Base-by-base conservation (phyloP, 1,284 basidiomycete species). In the Thecaphora thlaspeos region DNA sequence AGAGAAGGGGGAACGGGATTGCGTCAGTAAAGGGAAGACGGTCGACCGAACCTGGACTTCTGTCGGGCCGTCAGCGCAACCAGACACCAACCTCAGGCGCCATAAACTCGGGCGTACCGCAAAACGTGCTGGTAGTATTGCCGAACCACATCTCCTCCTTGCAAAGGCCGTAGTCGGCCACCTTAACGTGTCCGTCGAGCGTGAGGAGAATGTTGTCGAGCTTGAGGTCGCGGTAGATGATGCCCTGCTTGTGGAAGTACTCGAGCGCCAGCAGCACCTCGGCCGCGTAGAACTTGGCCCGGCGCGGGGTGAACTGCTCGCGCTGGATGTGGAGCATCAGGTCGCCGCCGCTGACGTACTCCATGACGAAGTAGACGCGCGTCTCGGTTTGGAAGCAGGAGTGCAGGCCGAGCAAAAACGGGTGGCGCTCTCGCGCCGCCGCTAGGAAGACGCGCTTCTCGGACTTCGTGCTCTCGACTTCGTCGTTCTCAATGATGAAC, bases 381-480 rank as follows among this genome's bases (percentile, higher is more conserved):
- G 95, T 98, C 80, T 98, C 94, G 7, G 95, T 98, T 81, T 99
- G 95, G 87, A 99, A 99, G 83, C 95, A 98, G 17, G 94, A 98
- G 79, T 98, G 95, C 44, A 98, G 81, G 15, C 90, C 90, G 56
- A 99, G 87, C 45, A 99, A 82, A 85, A 99, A 99, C 0, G 95
- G 95, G 81, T 99, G 95, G 11, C 91, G 86, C 79, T 98, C 93
- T 51, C 90, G 86, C 11, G 95, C 93, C 21, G 94, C 95, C 5
- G 94, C 88, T 55, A 98, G 81, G 82, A 97, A 97, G 18, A 99
- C 95, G 23, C 95, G 89, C 81, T 98, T 99, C 80, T 99, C 95
- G 4, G 95, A 98, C 67, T 95, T 93, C 38, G 95, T 98, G 74
- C 94, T 95, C 81, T 98, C 95, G 7, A 99, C 92, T 82, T 98